phyloP scores from a whole-genome alignment of 306 rosid genomes.

The Calophaca sinica region DNA sequence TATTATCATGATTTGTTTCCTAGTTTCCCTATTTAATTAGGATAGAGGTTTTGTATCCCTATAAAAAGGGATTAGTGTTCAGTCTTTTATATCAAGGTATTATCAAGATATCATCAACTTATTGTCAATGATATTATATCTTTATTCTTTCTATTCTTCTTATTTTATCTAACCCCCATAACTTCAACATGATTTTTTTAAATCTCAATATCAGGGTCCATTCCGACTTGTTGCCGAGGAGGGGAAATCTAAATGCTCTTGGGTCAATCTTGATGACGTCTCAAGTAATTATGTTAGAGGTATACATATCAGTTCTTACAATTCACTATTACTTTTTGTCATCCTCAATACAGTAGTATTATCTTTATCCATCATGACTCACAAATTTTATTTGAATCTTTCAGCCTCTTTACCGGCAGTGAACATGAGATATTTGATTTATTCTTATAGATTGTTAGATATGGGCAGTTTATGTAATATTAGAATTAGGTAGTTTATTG shows the following conservation, averaged over 20 bases:
- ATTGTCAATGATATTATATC: too few species aligned
- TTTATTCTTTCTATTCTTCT: too few species aligned
- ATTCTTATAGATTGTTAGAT: constrained; percentile 5
- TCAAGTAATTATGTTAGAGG: constrained; percentile 88
- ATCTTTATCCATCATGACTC: constrained; percentile 2
- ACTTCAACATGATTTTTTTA: too few species aligned
- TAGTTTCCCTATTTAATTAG: too few species aligned
- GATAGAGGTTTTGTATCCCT: too few species aligned
- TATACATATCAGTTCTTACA: constrained; percentile 49
- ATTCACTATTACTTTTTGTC: constrained; percentile 17
- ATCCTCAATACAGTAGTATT: constrained; percentile 17
- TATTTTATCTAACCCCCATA: too few species aligned
- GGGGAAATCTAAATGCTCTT: constrained; percentile 96
- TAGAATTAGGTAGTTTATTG: too few species aligned
- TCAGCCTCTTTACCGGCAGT: constrained; percentile 13
- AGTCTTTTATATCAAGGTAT: too few species aligned
- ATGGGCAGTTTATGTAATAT: too few species aligned
- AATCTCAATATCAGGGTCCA: constrained; percentile 72
- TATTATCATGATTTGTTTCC: too few species aligned
- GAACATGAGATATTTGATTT: not conserved
- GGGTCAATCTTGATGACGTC: constrained; percentile 96
- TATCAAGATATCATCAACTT: too few species aligned
- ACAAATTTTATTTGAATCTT: constrained; percentile 35
- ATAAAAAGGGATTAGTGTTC: too few species aligned
- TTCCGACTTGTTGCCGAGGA: constrained; percentile 96